Percentiles rank a stretch among this genome's conserved stretches.
Evolutionary conservation across 495 filamentous ascomycete genomes (phyloP).

Genomic region (Tuber melanosporum): DNA sequence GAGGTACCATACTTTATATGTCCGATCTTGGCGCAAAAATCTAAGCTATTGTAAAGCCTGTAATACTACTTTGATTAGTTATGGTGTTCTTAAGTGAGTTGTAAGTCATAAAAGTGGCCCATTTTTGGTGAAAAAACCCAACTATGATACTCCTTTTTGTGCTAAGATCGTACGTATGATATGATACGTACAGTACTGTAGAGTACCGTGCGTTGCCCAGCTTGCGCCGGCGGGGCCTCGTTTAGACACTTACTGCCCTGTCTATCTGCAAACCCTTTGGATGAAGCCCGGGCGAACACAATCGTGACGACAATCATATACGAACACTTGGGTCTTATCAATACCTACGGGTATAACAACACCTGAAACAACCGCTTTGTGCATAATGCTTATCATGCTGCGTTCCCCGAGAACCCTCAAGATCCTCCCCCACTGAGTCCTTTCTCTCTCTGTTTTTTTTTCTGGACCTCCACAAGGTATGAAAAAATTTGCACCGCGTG

Average conservation of each 20-base stretch:
- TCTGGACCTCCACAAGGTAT: neutral
- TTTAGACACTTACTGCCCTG: neutral
- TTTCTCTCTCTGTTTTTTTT: neutral
- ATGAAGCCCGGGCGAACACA: neutral
- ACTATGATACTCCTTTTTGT: too few relatives aligned
- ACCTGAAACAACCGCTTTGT: neutral
- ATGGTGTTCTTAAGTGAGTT: too few relatives aligned
- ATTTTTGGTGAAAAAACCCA: too few relatives aligned
- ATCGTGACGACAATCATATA: neutral
- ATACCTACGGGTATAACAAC: neutral
- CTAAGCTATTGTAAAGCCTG: too few relatives aligned
- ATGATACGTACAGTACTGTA: too few relatives aligned
- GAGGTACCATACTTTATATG: neutral
- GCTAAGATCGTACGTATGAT: too few relatives aligned
- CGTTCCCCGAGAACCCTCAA: neutral
- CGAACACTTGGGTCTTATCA: neutral
- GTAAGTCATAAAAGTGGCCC: too few relatives aligned
- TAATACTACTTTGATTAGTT: too few relatives aligned
- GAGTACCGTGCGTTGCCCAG: neutral
- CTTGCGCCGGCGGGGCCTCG: neutral
- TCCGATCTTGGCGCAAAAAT: too few relatives aligned
- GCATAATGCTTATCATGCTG: neutral
- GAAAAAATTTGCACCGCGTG: neutral
- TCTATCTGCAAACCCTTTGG: neutral
- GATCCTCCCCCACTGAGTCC: neutral